These are phyloP conservation scores for Ceratocystis smalleyi DNA, from an alignment of 2,329 filamentous ascomycete genomes.

Conservation along the genomic window DNA sequence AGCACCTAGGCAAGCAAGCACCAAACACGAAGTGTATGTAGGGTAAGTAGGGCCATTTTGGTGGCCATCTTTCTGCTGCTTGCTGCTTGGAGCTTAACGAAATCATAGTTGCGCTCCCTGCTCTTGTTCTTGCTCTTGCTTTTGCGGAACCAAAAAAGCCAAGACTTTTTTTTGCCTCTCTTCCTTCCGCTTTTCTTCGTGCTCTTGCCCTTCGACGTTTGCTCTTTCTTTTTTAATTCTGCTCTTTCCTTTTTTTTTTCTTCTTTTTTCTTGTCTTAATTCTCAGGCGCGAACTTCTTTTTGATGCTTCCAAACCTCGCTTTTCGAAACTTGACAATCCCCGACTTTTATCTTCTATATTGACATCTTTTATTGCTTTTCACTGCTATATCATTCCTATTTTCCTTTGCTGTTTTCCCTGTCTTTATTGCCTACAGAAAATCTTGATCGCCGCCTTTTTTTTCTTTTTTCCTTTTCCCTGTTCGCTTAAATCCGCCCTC, in stretches of 20 bases:
- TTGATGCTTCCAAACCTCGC: conserved; percentile 17
- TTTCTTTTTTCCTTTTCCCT: neutral
- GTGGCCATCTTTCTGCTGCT: too few relatives aligned
- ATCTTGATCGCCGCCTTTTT: neutral
- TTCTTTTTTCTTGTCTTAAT: neutral
- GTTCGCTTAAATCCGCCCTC: neutral
- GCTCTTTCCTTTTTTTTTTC: neutral
- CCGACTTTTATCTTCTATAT: neutral
- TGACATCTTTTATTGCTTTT: neutral
- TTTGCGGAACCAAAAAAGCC: conserved; percentile 1
- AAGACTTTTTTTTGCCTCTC: conserved; percentile 1
- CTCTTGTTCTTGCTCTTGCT: neutral
- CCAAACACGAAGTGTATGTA: too few relatives aligned
- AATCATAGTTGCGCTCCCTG: neutral
- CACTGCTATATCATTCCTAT: neutral
- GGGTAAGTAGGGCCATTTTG: too few relatives aligned
- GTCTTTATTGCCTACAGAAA: neutral
- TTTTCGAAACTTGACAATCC: neutral
- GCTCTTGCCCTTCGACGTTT: neutral
- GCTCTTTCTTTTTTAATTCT: neutral
- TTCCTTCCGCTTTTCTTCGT: neutral
- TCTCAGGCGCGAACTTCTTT: neutral
- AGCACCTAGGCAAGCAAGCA: too few relatives aligned
- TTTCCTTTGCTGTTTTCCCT: neutral
- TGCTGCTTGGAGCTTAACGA: too few relatives aligned